Base-by-base conservation (phyloP, 345 rosid genomes). In the Aquilaria yunnanensis region DNA sequence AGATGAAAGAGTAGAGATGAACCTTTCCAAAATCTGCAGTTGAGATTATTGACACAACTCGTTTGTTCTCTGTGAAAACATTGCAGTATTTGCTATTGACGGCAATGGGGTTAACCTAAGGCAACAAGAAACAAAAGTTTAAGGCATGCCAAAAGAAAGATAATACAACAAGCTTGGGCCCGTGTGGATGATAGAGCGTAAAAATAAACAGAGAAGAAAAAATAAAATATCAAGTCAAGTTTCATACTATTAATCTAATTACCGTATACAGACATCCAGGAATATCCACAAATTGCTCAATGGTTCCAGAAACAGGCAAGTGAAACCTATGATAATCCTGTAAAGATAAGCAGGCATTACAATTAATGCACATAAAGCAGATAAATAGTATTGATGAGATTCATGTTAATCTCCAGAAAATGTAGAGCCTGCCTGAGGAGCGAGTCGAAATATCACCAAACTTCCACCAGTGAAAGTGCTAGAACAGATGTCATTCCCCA, bases 281-380 rank as follows among this genome's bases (percentile, higher is more conserved):
- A 9, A 89, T 69, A 64, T 93, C 56, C 45, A 76, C 78, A 72
- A 84, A 70, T 60, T 78, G 70, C 62, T 82, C 94, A 55, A 93
- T 74, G 64, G 72, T 76, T 70, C 97, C 98, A 70, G 90, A 81
- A 64, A 93, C 90, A 6, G 98, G 98, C 64, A 74, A 70, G 80
- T 93, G 96, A 67, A 83, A 93, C 14, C 96, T 87, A 69, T 86
- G 97, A 70, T 87, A 93, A 74, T 93, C 98, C 97, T 93, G 80
- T 62, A 67, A 62, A 41, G 71, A 51, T 63, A 52, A 32, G 60
- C 34, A 63, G 49, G 32, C 29, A 32, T 51, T 32, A 16, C 66
- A 29, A 23, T 47, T 50, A 10, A 60, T 30, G 45, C 2, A 47
- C 9, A 30, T 58, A 30, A 47, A 59, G 59, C 2, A 41, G 29